Conservation (phyloP, 805 yeast genomes). For the Kluyveromyces wickerhamii region DNA sequence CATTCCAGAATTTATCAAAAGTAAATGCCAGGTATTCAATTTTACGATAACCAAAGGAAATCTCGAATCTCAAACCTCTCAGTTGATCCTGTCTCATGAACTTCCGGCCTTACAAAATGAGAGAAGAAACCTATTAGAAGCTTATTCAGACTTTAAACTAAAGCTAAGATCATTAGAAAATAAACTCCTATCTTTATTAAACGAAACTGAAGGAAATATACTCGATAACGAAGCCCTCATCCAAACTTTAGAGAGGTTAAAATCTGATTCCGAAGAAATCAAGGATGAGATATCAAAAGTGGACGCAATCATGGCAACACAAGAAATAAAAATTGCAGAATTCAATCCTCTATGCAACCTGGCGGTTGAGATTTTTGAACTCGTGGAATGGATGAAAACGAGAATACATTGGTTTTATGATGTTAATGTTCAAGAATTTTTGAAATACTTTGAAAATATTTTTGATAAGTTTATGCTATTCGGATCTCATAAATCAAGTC, state of each 20-base stretch:
- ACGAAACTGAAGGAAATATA: slow-evolving; percentile 49
- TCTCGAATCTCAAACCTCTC: slow-evolving; percentile 54
- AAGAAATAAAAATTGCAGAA: slow-evolving; percentile 39
- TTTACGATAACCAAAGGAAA: slow-evolving; percentile 66
- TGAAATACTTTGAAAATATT: slow-evolving; percentile 30
- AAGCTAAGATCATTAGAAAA: slow-evolving; percentile 50
- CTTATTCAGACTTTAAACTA: slow-evolving; percentile 52
- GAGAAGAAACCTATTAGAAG: slow-evolving; percentile 43
- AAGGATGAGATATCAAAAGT: slow-evolving; percentile 49
- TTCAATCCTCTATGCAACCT: slow-evolving; percentile 50
- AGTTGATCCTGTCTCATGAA: slow-evolving; percentile 43
- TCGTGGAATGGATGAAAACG: slow-evolving; percentile 36
- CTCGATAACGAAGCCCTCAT: slow-evolving; percentile 60
- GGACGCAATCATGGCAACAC: slow-evolving; percentile 42
- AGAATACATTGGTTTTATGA: slow-evolving; percentile 47
- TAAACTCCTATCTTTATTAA: slow-evolving; percentile 49
- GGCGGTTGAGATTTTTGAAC: slow-evolving; percentile 42
- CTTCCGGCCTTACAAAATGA: slow-evolving; percentile 61
- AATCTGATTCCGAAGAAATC: slow-evolving; percentile 51
- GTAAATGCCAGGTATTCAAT: slow-evolving; percentile 58
- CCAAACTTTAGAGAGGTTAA: slow-evolving; percentile 54
- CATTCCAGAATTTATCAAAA: slow-evolving; percentile 47
- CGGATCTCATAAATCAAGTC: slow-evolving; percentile 10
- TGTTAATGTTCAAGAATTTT: slow-evolving; percentile 43
- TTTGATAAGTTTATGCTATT: slow-evolving; percentile 11